phyloP scores from a whole-genome alignment of 805 yeast species.

The Saturnispora sekii region DNA sequence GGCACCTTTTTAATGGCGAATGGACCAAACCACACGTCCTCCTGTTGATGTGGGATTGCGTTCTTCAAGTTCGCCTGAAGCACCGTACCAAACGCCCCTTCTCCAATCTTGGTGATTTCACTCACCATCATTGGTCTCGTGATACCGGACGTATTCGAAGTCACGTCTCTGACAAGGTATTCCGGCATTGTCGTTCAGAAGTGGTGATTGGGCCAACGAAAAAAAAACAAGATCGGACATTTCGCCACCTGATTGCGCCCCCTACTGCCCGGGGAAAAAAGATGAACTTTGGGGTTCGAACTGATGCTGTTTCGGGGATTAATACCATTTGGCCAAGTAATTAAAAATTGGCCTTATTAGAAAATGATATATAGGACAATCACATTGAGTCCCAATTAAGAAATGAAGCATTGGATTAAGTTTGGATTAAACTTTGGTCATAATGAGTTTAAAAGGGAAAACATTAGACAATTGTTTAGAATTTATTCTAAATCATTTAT shows the following conservation, averaged over 20 bases:
- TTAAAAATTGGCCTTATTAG: not conserved
- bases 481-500: no score
- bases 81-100: constrained; percentile 83
- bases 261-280: not conserved
- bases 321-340: not conserved
- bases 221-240: not conserved
- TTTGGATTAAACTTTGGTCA: no score
- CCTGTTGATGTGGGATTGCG: constrained; percentile 14
- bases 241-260: not conserved
- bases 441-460: no score
- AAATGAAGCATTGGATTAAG: no score
- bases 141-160: constrained; percentile 45
- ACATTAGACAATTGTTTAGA: no score
- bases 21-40: constrained; percentile 57
- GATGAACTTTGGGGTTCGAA: not conserved
- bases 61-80: constrained; percentile 52
- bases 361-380: not conserved
- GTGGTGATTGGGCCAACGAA: not conserved
- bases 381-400: no score
- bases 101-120: constrained; percentile 69
- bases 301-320: not conserved
- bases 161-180: constrained; percentile 50
- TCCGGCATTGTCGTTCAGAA: constrained; percentile 15
- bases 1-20: constrained; percentile 80
- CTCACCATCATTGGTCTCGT: constrained; percentile 55